These are phyloP conservation scores for Naganishia antarctica DNA, from an alignment of 768 basidiomycete genomes.

Conservation along the genomic window DNA sequence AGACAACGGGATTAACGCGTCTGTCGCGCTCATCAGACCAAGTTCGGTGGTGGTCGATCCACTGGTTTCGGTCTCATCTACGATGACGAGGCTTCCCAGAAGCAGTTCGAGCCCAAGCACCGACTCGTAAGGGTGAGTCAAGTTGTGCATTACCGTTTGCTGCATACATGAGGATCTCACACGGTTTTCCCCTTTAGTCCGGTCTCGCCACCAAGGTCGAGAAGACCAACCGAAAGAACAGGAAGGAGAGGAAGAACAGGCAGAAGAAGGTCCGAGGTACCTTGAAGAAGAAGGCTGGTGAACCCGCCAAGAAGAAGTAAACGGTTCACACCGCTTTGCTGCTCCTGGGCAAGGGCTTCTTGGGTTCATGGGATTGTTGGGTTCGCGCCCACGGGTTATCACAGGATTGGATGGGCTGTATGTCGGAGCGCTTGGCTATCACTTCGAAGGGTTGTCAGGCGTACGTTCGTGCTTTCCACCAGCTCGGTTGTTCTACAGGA, in stretches of 20 bases:
- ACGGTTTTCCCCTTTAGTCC: constrained; percentile 35
- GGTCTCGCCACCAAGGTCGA: constrained; percentile 66
- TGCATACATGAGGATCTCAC: not conserved
- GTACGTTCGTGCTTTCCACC: not conserved
- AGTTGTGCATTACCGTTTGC: not conserved
- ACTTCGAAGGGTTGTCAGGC: not conserved
- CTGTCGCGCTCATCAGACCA: constrained; percentile 54
- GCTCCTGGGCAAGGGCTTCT: not conserved
- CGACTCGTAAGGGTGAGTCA: constrained; percentile 82
- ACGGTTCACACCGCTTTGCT: constrained; percentile 13
- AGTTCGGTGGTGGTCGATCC: constrained; percentile 96
- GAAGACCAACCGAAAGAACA: constrained; percentile 89
- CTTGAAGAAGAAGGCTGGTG: constrained; percentile 80
- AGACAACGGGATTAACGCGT: not conserved
- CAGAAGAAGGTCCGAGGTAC: constrained; percentile 99
- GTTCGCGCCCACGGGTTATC: not conserved
- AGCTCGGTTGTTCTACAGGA: not conserved
- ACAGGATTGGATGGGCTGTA: not conserved
- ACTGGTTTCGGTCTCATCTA: constrained; percentile 97
- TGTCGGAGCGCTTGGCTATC: not conserved
- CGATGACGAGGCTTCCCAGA: constrained; percentile 89
- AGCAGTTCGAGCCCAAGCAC: constrained; percentile 95
- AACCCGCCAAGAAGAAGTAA: constrained; percentile 51
- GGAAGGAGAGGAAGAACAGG: constrained; percentile 99
- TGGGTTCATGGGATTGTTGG: not conserved